A percentile compares a stretch with the other conserved stretches of the same genome.
Evolutionary conservation across 495 filamentous ascomycete species (phyloP).

Genomic region (Lasiosphaeriaceae sp.): DNA sequence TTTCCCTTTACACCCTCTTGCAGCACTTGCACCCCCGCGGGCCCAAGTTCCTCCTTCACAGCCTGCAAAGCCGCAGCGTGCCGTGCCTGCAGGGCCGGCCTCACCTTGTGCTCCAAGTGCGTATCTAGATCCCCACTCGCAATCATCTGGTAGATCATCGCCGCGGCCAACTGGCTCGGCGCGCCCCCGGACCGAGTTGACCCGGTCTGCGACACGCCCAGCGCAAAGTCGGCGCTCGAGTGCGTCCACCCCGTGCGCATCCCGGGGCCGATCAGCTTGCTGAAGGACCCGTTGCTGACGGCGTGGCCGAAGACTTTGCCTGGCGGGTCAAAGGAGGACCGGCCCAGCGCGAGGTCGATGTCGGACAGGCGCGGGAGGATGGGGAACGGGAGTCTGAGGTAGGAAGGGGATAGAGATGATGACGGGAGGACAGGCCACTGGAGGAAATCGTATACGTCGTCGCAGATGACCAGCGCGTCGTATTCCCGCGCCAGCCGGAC

Average conservation of each 20-base stretch:
- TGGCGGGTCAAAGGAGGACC: constrained; percentile 35
- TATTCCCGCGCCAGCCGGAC: constrained; percentile 65
- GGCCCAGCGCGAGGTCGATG: constrained; percentile 55
- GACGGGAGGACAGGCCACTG: constrained; percentile 54
- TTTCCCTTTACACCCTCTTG: constrained; percentile 19
- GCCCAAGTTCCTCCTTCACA: constrained; percentile 52
- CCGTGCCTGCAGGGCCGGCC: constrained; percentile 54
- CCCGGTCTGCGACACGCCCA: constrained; percentile 67
- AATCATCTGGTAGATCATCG: constrained; percentile 60
- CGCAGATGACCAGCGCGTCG: constrained; percentile 74
- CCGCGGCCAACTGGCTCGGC: constrained; percentile 66
- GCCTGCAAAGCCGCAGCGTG: constrained; percentile 51
- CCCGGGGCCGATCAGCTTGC: constrained; percentile 79
- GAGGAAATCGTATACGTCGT: constrained; percentile 90
- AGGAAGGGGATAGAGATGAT: background rate
- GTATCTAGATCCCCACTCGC: constrained; percentile 44
- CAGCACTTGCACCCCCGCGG: constrained; percentile 51
- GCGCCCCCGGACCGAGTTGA: constrained; percentile 70
- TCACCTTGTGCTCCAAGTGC: constrained; percentile 37
- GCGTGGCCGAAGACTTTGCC: constrained; percentile 62
- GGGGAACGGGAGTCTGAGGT: background rate
- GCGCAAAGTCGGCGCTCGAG: constrained; percentile 60
- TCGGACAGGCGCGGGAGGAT: constrained; percentile 68
- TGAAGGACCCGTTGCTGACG: constrained; percentile 78
- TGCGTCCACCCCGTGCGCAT: constrained; percentile 81